These are phyloP conservation scores for Podila epicladia DNA, from an alignment of 192 early-diverging fungal species.

Conservation along the genomic window DNA sequence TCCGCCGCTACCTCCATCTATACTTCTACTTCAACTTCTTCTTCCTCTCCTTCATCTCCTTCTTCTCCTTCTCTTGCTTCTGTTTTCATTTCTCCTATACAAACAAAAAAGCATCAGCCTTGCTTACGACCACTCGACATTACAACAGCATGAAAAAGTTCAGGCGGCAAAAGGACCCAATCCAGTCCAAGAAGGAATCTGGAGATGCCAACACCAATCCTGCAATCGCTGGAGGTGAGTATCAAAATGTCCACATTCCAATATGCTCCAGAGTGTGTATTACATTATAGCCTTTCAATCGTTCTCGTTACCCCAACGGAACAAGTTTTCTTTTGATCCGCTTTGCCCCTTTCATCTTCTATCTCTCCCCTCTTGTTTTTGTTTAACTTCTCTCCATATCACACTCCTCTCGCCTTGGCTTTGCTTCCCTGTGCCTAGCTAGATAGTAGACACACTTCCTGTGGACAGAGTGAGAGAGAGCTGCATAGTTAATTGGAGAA, in stretches of 20 bases:
- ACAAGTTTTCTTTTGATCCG: not conserved
- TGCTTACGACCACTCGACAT: not conserved
- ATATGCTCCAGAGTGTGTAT: not conserved
- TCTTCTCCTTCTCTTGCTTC: not conserved
- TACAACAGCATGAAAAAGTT: conserved; percentile 20
- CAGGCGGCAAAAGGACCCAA: conserved; percentile 22
- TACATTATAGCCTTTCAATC: not conserved
- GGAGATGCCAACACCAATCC: not conserved
- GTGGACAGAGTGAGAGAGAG: not conserved
- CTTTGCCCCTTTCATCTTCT: not conserved
- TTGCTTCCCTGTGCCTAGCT: not conserved
- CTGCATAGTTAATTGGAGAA: not conserved
- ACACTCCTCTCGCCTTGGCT: not conserved
- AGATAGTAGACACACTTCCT: not conserved
- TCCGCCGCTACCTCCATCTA: not conserved
- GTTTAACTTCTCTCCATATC: not conserved
- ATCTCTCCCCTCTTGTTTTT: not conserved
- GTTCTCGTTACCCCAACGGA: not conserved
- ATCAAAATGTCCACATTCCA: not conserved
- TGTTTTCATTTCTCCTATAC: not conserved
- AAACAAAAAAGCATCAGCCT: not conserved
- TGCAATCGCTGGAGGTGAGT: conserved; percentile 17
- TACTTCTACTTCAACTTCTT: not conserved
- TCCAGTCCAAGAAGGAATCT: conserved; percentile 26
- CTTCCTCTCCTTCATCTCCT: not conserved